phyloP scores from a whole-genome alignment of 306 rosid species.

The Trifolium pratense region DNA sequence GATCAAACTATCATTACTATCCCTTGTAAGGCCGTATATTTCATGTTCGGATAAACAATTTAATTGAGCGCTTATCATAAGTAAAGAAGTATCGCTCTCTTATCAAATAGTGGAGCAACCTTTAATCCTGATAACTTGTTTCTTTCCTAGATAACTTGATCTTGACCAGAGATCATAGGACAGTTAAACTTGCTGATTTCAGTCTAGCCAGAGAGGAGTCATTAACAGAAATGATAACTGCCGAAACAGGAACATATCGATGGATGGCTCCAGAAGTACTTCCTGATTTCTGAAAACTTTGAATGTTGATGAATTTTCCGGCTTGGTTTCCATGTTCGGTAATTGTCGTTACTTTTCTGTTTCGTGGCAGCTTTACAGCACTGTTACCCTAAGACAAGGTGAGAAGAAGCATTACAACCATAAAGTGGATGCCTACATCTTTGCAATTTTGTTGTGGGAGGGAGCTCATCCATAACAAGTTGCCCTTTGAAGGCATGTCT shows the following conservation, averaged over 20 bases:
- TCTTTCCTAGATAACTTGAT: conserved; percentile 75
- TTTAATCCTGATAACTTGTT: conserved; percentile 38
- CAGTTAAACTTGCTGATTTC: conserved; percentile 88
- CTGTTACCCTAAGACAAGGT: conserved; percentile 95
- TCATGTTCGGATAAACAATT: neutral
- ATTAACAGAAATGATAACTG: conserved; percentile 96
- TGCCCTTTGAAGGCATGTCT: conserved; percentile 99
- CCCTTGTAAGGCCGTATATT: neutral
- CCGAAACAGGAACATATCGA: conserved; percentile 94
- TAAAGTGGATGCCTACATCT: conserved; percentile 95
- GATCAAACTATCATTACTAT: neutral
- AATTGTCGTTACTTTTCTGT: conserved; percentile 34
- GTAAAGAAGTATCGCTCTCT: neutral
- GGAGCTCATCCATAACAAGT: conserved; percentile 90
- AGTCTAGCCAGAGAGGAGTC: conserved; percentile 98
- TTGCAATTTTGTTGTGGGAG: conserved; percentile 98
- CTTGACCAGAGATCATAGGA: conserved; percentile 77
- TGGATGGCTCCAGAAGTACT: conserved; percentile 99
- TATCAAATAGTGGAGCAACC: neutral
- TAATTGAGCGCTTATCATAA: neutral
- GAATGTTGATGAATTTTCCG: conserved; percentile 5
- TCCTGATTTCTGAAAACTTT: conserved; percentile 31
- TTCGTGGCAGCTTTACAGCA: conserved; percentile 86
- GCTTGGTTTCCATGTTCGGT: conserved; percentile 25
- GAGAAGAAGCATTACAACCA: conserved; percentile 97